phyloP scores from a whole-genome alignment of 2,329 filamentous ascomycete genomes.

The Scleromitrula shiraiana region DNA sequence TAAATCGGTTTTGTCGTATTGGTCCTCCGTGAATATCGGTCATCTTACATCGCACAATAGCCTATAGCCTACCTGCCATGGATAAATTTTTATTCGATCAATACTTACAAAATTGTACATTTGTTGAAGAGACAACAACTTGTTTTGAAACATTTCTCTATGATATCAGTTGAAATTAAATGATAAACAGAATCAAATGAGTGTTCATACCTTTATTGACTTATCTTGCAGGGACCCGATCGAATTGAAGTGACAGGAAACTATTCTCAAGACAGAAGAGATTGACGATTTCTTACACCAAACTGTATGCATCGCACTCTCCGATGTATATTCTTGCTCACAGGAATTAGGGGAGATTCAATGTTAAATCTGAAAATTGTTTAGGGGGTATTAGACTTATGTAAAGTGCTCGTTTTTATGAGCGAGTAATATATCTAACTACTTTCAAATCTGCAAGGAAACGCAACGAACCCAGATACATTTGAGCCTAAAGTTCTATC shows the following conservation, averaged over 20 bases:
- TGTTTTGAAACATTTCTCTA: background rate
- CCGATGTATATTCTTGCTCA: background rate
- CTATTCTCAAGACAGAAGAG: background rate
- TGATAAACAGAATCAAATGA: background rate
- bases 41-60: no score
- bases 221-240: background rate
- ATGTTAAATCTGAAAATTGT: background rate
- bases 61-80: no score
- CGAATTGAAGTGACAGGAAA: background rate
- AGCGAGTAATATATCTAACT: background rate
- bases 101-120: background rate
- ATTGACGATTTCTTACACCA: background rate
- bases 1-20: no score
- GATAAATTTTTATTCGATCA: background rate
- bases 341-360: background rate
- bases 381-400: background rate
- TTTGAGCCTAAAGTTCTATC: constrained; percentile 50
- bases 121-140: background rate
- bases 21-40: no score
- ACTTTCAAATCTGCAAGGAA: constrained; percentile 18
- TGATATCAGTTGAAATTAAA: background rate
- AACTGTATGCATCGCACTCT: background rate
- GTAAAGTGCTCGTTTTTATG: background rate
- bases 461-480: constrained; percentile 49
- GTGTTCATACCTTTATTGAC: background rate